phyloP scores from a whole-genome alignment of 768 basidiomycete species.

The Macrocybe gigantea region DNA sequence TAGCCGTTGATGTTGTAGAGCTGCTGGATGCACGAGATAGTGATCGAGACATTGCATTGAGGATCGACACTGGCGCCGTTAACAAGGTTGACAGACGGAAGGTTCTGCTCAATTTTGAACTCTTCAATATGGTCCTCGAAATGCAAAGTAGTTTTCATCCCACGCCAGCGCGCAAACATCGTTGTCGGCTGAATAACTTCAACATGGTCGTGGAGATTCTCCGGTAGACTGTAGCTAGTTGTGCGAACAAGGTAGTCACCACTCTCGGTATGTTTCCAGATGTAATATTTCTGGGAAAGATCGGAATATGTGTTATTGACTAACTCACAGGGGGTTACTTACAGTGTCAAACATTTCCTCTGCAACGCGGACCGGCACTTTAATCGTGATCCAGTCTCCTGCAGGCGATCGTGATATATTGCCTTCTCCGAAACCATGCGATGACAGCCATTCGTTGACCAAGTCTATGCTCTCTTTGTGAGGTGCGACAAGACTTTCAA shows the following conservation, averaged over 20 bases:
- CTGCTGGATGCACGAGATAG: constrained; percentile 32
- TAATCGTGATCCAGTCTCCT: constrained; percentile 1
- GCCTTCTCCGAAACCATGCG: neutral
- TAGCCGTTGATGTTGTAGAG: constrained; percentile 35
- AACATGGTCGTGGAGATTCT: neutral
- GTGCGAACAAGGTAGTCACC: constrained; percentile 1
- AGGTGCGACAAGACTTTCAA: neutral
- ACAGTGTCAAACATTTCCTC: neutral
- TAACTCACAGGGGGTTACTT: neutral
- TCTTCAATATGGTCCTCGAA: too few relatives aligned
- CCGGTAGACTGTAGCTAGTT: constrained; percentile 1
- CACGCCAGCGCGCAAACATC: neutral
- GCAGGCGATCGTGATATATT: neutral
- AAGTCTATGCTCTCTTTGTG: neutral
- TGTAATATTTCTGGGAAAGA: neutral
- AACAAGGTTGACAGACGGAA: neutral
- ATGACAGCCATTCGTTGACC: neutral
- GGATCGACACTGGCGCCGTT: constrained; percentile 27
- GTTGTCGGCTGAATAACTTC: neutral
- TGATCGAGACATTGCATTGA: constrained; percentile 30
- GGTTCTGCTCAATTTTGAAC: neutral
- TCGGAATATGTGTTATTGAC: neutral
- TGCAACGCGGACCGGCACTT: neutral
- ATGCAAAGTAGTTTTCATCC: neutral
- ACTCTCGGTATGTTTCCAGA: neutral